Conservation (phyloP, 768 basidiomycete species). For the Naematelia aurantialba region DNA sequence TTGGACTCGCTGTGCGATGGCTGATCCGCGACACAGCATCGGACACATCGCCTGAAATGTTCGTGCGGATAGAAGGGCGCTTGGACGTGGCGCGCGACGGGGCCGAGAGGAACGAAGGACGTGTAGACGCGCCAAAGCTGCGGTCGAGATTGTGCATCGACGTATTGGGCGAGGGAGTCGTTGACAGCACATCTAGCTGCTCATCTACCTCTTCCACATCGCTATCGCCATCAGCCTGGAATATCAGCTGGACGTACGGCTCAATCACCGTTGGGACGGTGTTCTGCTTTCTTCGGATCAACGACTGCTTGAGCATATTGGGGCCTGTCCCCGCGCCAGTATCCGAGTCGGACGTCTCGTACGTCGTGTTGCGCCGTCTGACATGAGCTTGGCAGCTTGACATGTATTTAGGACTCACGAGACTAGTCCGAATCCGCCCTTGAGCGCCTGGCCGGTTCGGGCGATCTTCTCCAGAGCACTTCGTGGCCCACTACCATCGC, state of each 20-base stretch:
- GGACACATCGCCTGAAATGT: constrained; percentile 27
- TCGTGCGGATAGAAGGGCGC: constrained; percentile 32
- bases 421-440: constrained; percentile 30
- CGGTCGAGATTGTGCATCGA: constrained; percentile 16
- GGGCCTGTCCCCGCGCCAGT: constrained; percentile 29
- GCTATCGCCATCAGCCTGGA: constrained; percentile 8
- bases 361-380: constrained; percentile 24
- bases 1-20: not conserved
- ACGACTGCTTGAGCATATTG: constrained; percentile 9
- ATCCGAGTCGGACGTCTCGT: constrained; percentile 42
- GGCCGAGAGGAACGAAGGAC: constrained; percentile 22
- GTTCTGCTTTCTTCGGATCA: constrained; percentile 22
- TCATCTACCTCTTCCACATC: constrained; percentile 37
- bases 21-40: constrained; percentile 15
- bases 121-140: constrained; percentile 9
- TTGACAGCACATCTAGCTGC: constrained; percentile 7
- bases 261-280: constrained; percentile 36
- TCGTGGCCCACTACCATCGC: constrained; percentile 16
- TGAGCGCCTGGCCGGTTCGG: constrained; percentile 38
- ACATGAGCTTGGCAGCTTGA: not conserved
- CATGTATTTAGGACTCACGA: constrained; percentile 10
- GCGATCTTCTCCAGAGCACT: constrained; percentile 25
- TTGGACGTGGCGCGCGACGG: constrained; percentile 17
- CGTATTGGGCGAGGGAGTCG: constrained; percentile 22
- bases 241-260: constrained; percentile 20